Evolutionary conservation across 129 eudicot species (phyloP).

Genomic region (Artemisia argyi): DNA sequence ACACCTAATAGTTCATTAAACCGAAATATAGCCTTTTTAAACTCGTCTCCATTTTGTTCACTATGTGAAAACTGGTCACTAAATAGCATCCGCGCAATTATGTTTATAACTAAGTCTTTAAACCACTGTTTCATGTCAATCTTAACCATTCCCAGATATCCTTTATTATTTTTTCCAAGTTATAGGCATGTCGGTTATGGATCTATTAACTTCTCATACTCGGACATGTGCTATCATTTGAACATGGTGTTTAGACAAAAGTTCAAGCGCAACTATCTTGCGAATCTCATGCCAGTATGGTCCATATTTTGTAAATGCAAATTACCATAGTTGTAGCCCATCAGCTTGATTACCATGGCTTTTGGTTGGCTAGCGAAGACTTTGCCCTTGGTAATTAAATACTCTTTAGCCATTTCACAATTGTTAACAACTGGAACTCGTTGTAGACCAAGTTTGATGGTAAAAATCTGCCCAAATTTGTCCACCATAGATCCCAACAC

Average conservation of each 20-base stretch:
- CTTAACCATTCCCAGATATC: not conserved
- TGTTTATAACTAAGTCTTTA: not conserved
- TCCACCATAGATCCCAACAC: not conserved
- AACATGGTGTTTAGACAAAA: not conserved
- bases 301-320: not conserved
- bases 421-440: not conserved
- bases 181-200: not conserved
- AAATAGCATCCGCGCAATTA: not conserved
- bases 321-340: not conserved
- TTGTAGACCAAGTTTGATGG: not conserved
- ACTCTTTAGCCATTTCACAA: not conserved
- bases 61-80: not conserved
- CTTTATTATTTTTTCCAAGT: not conserved
- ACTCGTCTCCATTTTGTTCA: not conserved
- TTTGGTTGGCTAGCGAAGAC: not conserved
- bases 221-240: not conserved
- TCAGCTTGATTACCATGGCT: not conserved
- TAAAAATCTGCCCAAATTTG: not conserved
- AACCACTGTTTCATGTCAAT: not conserved
- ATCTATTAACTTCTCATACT: not conserved
- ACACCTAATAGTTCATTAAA: not conserved
- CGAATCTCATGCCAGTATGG: not conserved
- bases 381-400: not conserved
- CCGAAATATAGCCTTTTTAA: not conserved
- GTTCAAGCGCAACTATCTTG: not conserved